A percentile compares a stretch with the other conserved stretches of the same genome.
Conservation (phyloP, 2,329 filamentous ascomycete genomes). For the Apiospora arundinis region DNA sequence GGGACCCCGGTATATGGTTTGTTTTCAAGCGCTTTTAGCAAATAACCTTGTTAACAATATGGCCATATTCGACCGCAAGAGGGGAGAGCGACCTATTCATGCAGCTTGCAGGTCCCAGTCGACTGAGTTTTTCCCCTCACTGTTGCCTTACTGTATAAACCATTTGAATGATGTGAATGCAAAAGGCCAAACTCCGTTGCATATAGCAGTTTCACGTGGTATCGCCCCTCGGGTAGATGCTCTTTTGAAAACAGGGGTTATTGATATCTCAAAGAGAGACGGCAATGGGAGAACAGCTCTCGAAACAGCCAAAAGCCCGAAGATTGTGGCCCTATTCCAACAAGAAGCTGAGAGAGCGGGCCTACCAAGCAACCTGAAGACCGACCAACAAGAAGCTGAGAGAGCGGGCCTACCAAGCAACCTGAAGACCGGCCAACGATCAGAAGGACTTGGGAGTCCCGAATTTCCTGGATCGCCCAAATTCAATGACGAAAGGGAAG, state of each 20-base stretch:
- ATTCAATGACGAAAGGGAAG: too few species aligned
- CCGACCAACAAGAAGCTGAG: not conserved
- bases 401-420: too few species aligned
- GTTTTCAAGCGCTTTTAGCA: not conserved
- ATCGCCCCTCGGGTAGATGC: not conserved
- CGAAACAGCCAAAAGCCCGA: not conserved
- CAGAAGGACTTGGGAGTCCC: too few species aligned
- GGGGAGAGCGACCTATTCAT: not conserved
- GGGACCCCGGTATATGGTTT: not conserved
- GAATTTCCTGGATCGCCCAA: too few species aligned
- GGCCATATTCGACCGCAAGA: not conserved
- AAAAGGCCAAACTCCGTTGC: not conserved
- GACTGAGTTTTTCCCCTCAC: accelerated
- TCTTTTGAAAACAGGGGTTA: not conserved
- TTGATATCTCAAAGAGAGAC: not conserved
- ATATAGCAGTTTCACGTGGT: not conserved
- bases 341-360: too few species aligned
- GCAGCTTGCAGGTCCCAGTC: not conserved
- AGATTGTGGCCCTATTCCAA: not conserved
- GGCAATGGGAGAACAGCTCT: not conserved
- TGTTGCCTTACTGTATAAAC: not conserved
- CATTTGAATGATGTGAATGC: not conserved
- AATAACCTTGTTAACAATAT: not conserved
- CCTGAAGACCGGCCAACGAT: too few species aligned
- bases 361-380: too few species aligned